Evolutionary conservation across 495 filamentous ascomycete species (phyloP).

Genomic region (Cladorrhinum samala): DNA sequence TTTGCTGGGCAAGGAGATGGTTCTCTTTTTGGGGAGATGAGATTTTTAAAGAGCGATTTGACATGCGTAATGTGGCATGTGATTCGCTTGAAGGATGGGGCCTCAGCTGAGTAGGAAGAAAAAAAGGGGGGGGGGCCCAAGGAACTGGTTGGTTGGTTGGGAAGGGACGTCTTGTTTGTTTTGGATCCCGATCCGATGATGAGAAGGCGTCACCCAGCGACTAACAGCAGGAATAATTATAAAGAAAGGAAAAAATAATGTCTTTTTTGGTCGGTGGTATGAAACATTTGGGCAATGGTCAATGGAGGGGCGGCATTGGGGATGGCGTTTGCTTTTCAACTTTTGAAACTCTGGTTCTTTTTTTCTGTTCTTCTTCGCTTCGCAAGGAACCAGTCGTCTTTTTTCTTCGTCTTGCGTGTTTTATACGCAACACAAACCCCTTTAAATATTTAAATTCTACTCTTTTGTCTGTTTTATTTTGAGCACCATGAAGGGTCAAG

Average conservation of each 20-base stretch:
- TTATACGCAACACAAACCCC: neutral
- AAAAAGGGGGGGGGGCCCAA: too few species aligned
- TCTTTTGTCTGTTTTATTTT: neutral
- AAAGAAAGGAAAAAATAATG: too few species aligned
- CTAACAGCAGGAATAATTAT: too few species aligned
- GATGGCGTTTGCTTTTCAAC: neutral
- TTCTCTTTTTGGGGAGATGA: neutral
- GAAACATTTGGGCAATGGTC: neutral
- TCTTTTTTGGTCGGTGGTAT: too few species aligned
- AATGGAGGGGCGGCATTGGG: neutral
- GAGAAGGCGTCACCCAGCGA: too few species aligned
- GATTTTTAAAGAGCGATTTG: neutral
- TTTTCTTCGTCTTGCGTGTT: too few species aligned
- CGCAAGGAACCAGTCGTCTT: neutral
- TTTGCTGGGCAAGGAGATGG: neutral
- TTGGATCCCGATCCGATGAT: too few species aligned
- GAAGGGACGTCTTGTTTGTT: neutral
- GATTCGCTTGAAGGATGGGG: too few species aligned
- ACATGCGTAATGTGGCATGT: neutral
- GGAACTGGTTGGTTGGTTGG: neutral
- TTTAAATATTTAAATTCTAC: neutral
- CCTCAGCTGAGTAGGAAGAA: neutral
- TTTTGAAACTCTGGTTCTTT: neutral
- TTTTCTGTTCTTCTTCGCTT: neutral
- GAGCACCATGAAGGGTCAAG: neutral